These are phyloP conservation scores for Plasmodium inui DNA, from an alignment of 169 alveolate genomes.

Conservation along the genomic window DNA sequence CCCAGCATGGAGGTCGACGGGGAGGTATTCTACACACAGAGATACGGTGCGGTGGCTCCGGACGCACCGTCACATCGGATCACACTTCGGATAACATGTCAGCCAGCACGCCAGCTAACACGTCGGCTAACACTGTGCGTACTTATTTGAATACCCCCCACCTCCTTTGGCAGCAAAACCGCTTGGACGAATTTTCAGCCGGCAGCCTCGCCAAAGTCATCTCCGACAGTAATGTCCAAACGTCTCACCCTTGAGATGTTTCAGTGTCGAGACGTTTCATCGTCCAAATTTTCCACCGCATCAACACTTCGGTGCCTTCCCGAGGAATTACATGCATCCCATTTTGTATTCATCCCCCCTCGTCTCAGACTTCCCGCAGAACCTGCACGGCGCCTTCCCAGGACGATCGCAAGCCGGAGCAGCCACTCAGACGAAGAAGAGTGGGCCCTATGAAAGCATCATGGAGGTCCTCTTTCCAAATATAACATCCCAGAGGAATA, in stretches of 20 bases:
- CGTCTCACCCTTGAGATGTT: background rate
- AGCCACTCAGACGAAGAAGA: background rate
- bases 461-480: slow-evolving; percentile 61
- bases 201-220: background rate
- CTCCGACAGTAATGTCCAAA: slow-evolving; percentile 29
- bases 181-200: background rate
- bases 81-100: too few relatives aligned
- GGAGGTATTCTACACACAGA: background rate
- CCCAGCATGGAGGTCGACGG: slow-evolving; percentile 30
- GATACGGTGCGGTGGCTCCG: background rate
- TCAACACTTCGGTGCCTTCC: background rate
- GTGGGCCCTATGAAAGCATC: slow-evolving; percentile 55
- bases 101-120: too few relatives aligned
- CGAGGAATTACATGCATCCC: background rate
- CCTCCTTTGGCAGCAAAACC: background rate
- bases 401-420: background rate
- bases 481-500: slow-evolving; percentile 11
- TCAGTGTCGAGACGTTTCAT: too few relatives aligned
- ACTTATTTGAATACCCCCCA: background rate
- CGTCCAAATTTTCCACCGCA: too few relatives aligned
- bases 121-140: background rate
- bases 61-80: too few relatives aligned
- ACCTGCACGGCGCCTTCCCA: background rate
- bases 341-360: background rate
- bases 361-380: background rate